phyloP scores from a whole-genome alignment of 208 protist genomes.

The Angomonas ambiguus region DNA sequence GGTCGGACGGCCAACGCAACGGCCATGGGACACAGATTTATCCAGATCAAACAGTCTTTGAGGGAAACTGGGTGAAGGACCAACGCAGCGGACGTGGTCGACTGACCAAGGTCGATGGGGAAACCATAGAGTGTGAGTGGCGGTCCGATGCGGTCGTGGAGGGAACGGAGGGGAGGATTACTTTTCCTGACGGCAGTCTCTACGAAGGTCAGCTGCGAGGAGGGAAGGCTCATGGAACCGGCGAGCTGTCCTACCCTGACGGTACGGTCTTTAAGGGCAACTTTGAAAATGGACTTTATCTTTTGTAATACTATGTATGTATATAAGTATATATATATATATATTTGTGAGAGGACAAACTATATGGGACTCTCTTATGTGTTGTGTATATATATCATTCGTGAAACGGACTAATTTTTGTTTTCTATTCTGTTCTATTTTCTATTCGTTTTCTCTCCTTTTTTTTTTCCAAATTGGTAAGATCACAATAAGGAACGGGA shows the following conservation, averaged over 20 bases:
- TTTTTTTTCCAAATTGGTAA: constrained; percentile 8
- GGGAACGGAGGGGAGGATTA: constrained; percentile 35
- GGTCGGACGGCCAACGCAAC: constrained; percentile 47
- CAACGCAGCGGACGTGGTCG: constrained; percentile 64
- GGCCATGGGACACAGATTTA: constrained; percentile 62
- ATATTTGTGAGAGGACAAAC: neutral
- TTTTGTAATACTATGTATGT: constrained; percentile 30
- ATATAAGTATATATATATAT: neutral
- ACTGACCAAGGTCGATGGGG: constrained; percentile 47
- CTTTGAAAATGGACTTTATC: constrained; percentile 72
- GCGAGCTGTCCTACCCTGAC: constrained; percentile 73
- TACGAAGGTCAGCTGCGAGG: constrained; percentile 65
- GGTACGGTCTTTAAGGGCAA: constrained; percentile 70
- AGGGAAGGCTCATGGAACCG: constrained; percentile 68
- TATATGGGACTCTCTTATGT: neutral
- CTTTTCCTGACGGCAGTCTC: constrained; percentile 69
- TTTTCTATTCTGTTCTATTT: constrained; percentile 7
- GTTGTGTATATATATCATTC: neutral
- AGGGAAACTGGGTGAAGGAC: constrained; percentile 70
- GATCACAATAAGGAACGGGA: too few relatives aligned
- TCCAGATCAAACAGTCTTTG: constrained; percentile 77
- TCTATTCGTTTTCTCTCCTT: neutral
- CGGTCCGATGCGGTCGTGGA: constrained; percentile 37
- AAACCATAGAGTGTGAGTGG: constrained; percentile 72
- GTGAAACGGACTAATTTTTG: neutral